Conservation (phyloP, 2,329 filamentous ascomycete species). For the Ascochyta clinopodiicola region DNA sequence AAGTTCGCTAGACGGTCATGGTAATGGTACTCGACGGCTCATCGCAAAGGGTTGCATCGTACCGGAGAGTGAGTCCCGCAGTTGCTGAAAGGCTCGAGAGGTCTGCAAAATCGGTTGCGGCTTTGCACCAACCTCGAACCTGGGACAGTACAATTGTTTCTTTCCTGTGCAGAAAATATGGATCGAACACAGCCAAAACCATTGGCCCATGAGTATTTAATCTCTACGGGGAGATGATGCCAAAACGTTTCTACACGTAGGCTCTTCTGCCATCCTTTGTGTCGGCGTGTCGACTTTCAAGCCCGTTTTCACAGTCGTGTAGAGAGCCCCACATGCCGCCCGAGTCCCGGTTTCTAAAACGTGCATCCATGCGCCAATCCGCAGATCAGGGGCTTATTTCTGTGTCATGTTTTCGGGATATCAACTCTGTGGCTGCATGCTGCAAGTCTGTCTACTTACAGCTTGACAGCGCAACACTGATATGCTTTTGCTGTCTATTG, state of each 20-base stretch:
- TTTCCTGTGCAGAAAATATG: not conserved
- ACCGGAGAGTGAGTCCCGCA: not conserved
- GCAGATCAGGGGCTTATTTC: slow-evolving; percentile 14
- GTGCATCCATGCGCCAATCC: slow-evolving; percentile 1
- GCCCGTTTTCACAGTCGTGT: slow-evolving; percentile 17
- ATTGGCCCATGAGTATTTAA: not conserved
- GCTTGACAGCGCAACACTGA: not conserved
- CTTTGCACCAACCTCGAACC: not conserved
- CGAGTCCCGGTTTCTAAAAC: slow-evolving; percentile 10
- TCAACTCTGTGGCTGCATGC: slow-evolving; percentile 11
- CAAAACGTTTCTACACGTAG: not conserved
- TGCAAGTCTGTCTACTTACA: not conserved
- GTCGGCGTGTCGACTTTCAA: not conserved
- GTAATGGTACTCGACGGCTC: not conserved
- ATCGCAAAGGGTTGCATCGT: slow-evolving; percentile 1
- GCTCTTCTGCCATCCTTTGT: not conserved
- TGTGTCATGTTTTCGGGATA: slow-evolving; percentile 5
- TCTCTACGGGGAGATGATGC: not conserved
- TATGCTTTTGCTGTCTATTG: not conserved
- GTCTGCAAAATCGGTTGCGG: not conserved
- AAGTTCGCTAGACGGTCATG: not conserved
- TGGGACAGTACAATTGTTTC: not conserved
- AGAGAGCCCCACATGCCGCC: slow-evolving; percentile 5
- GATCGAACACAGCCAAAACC: not conserved
- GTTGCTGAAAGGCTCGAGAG: not conserved